Evolutionary conservation across 805 yeast genomes (phyloP).

Genomic region (Saccharomycopsis synnaedendra): DNA sequence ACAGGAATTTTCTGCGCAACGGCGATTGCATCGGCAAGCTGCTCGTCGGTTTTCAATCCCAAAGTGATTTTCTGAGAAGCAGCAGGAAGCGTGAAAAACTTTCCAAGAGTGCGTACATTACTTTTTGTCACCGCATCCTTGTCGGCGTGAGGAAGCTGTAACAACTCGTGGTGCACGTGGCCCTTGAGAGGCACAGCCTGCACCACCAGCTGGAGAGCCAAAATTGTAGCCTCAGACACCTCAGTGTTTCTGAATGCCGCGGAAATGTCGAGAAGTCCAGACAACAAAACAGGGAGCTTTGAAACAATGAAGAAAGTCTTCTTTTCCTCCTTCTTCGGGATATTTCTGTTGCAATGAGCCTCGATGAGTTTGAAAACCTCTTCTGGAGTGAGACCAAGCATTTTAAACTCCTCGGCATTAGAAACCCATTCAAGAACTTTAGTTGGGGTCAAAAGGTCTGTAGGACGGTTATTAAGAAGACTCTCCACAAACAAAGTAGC

Average conservation of each 20-base stretch:
- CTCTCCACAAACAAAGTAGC: constrained; percentile 67
- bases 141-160: constrained; percentile 74
- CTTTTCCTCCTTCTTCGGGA: constrained; percentile 23
- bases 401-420: constrained; percentile 52
- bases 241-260: constrained; percentile 67
- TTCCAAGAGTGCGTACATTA: constrained; percentile 53
- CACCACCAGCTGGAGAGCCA: constrained; percentile 55
- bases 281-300: constrained; percentile 51
- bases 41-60: constrained; percentile 36
- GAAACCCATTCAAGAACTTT: constrained; percentile 50
- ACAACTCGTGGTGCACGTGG: constrained; percentile 43
- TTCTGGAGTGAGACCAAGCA: constrained; percentile 30
- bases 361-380: constrained; percentile 41
- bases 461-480: constrained; percentile 64
- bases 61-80: constrained; percentile 43
- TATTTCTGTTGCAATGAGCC: constrained; percentile 47
- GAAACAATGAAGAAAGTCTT: constrained; percentile 48
- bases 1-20: constrained; percentile 60
- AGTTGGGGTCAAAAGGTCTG: constrained; percentile 45
- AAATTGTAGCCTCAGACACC: constrained; percentile 46
- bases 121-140: constrained; percentile 28
- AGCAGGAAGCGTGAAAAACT: constrained; percentile 48
- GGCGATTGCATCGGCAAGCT: constrained; percentile 37
- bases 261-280: constrained; percentile 73
- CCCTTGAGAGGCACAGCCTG: constrained; percentile 59